Percentiles rank a stretch among this genome's conserved stretches.
Conservation (phyloP, 2,329 filamentous ascomycete species). For the Hymenoscyphus infarciens region DNA sequence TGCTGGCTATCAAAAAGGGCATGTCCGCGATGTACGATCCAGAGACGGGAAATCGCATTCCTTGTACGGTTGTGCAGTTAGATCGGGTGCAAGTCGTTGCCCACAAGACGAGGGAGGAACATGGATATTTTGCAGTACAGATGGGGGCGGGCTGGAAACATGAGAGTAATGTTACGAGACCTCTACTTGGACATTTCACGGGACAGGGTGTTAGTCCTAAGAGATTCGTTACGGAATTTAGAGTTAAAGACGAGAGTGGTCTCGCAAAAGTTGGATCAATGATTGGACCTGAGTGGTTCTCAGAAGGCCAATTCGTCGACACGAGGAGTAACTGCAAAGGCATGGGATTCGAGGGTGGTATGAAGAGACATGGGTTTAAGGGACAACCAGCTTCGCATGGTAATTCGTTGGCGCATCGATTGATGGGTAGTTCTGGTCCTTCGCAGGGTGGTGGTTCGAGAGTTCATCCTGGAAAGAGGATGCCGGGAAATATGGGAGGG, state of each 20-base stretch:
- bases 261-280: constrained; percentile 71
- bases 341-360: constrained; percentile 93
- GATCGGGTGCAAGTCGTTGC: constrained; percentile 87
- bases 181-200: constrained; percentile 85
- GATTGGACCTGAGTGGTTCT: constrained; percentile 86
- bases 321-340: constrained; percentile 74
- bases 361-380: constrained; percentile 90
- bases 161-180: constrained; percentile 72
- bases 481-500: constrained; percentile 94
- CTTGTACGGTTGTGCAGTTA: constrained; percentile 90
- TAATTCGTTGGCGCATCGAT: constrained; percentile 90
- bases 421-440: constrained; percentile 84
- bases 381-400: constrained; percentile 93
- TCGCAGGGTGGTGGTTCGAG: constrained; percentile 89
- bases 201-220: constrained; percentile 80
- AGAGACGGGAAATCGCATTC: constrained; percentile 69
- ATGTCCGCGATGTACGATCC: constrained; percentile 88
- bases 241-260: constrained; percentile 69
- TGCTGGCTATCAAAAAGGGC: constrained; percentile 86
- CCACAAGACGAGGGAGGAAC: constrained; percentile 73
- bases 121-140: constrained; percentile 95
- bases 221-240: constrained; percentile 79
- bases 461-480: constrained; percentile 94
- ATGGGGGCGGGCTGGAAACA: constrained; percentile 75
- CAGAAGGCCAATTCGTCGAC: constrained; percentile 86